Conservation (phyloP, 1,284 basidiomycete genomes). For the Apiotrichum domesticum region DNA sequence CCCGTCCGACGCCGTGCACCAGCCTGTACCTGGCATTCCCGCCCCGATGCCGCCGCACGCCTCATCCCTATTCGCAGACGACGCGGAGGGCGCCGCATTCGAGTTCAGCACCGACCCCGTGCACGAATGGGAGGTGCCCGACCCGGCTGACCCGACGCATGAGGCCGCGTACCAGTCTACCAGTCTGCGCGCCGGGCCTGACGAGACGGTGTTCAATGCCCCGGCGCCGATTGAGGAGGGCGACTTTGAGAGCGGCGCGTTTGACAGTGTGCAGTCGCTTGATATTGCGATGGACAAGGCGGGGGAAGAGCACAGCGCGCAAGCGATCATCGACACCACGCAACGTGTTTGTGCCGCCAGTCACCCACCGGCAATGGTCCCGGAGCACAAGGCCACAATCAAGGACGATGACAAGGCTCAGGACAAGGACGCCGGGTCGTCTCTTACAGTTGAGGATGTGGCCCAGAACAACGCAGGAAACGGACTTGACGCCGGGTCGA, state of each 20-base stretch:
- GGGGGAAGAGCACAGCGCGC: slow-evolving; percentile 1
- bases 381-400: no score
- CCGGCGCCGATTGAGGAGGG: not conserved
- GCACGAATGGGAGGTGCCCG: not conserved
- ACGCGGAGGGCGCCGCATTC: slow-evolving; percentile 6
- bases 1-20: not conserved
- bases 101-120: not conserved
- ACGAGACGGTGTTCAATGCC: not conserved
- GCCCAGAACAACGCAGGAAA: no score
- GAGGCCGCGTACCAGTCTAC: not conserved
- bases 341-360: no score
- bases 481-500: not conserved
- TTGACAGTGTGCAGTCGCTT: slow-evolving; percentile 6
- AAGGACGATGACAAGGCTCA: no score
- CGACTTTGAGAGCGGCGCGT: slow-evolving; percentile 9
- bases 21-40: slow-evolving; percentile 2
- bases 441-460: no score
- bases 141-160: not conserved
- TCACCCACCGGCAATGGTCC: no score
- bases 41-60: slow-evolving; percentile 8
- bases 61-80: slow-evolving; percentile 7
- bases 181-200: not conserved
- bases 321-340: not conserved
- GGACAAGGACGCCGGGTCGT: no score
- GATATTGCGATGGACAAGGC: slow-evolving; percentile 1